phyloP scores from a whole-genome alignment of 495 filamentous ascomycete species.

The Paragyromitra xinjiangensis region DNA sequence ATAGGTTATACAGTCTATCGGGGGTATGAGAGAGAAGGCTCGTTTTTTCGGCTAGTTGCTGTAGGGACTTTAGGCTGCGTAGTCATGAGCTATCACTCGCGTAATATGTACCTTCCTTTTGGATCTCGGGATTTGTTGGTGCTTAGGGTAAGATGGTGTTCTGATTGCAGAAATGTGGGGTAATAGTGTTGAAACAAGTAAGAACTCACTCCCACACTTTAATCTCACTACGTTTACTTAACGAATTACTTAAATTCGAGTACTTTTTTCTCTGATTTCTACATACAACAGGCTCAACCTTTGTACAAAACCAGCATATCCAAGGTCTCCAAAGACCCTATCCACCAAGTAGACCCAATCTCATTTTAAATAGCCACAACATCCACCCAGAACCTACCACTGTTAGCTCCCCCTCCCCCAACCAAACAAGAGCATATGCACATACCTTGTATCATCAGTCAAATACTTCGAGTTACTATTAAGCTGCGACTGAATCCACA shows the following conservation, averaged over 20 bases:
- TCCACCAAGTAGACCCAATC: not conserved
- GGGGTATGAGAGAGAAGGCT: too few species aligned
- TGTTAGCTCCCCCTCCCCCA: not conserved
- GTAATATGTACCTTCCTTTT: too few species aligned
- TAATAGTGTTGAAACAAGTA: too few species aligned
- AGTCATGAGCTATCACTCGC: too few species aligned
- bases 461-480: constrained; percentile 49
- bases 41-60: too few species aligned
- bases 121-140: too few species aligned
- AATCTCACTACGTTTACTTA: not conserved
- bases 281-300: not conserved
- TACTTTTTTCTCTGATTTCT: not conserved
- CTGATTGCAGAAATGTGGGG: too few species aligned
- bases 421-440: not conserved
- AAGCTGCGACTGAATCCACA: constrained; percentile 52
- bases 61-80: too few species aligned
- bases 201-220: not conserved
- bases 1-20: too few species aligned
- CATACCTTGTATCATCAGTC: constrained; percentile 52
- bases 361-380: constrained; percentile 37
- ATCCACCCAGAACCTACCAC: constrained; percentile 46
- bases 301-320: too few species aligned
- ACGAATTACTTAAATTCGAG: not conserved
- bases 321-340: not conserved
- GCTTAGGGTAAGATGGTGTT: too few species aligned